Evolutionary conservation across 495 filamentous ascomycete species (phyloP), one percentile per base, ranked within the genome.

Genomic region (Tuber borchii): DNA sequence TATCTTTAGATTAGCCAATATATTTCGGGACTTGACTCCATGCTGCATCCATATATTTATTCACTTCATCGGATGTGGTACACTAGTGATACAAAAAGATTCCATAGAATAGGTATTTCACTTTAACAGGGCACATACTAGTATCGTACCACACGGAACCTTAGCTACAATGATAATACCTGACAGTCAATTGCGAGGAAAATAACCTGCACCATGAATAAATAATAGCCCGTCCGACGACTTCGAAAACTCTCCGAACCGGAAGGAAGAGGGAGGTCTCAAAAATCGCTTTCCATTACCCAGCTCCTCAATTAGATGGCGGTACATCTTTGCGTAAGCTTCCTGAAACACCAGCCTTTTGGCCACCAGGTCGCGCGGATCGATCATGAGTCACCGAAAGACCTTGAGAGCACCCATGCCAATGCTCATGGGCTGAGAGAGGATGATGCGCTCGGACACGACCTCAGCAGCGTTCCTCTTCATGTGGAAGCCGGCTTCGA

Each of bases 401-500:
- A 97, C 91, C 83, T 94, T 90, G 88, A 97, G 93, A 10, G 93
- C 92, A 2, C 95, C 95, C 0, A 96, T 99, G 5, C 95, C 95
- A 51, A 97, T 87, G 43, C 88, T 89, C 87, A 97, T 93, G 45
- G 89, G 92, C 88, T 97, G 93, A 40, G 96, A 96, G 91, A 99
- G 95, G 81, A 99, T 99, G 82, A 99, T 98, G 84, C 94, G 96
- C 85, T 99, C 95, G 42, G 90, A 93, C 14, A 99, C 95, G 77
- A 96, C 95, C 83, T 95, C 92, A 72, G 98, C 93, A 69, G 87
- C 86, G 84, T 99, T 96, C 39, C 87, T 90, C 85, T 97, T 97
- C 87, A 94, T 94, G 61, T 90, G 89, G 69, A 92, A 91, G 72
- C 94, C 96, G 34, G 95, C 95, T 71, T 98, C 95, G 79, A 99